Evolutionary conservation across 2,329 filamentous ascomycete genomes (phyloP).

Genomic region (Microcera coccophila): DNA sequence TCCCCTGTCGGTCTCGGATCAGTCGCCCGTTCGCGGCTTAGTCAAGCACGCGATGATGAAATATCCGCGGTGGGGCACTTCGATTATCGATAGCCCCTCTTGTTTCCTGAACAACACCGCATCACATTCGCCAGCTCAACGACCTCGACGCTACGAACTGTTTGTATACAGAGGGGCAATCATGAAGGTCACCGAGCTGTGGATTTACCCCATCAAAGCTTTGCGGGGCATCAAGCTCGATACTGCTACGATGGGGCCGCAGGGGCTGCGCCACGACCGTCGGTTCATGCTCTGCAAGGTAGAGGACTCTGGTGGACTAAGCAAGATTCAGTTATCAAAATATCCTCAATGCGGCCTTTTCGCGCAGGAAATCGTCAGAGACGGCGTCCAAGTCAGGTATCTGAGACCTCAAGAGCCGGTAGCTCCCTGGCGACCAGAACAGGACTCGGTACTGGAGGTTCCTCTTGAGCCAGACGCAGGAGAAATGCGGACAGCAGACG

Average conservation of each 20-base stretch:
- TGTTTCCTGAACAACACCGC: constrained; percentile 4
- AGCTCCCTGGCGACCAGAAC: constrained; percentile 35
- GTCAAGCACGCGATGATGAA: too few species aligned
- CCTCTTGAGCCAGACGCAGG: constrained; percentile 52
- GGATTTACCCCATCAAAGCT: constrained; percentile 71
- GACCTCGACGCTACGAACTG: too few species aligned
- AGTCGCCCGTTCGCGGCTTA: too few species aligned
- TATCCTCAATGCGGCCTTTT: constrained; percentile 63
- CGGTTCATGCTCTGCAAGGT: constrained; percentile 65
- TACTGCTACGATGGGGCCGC: constrained; percentile 51
- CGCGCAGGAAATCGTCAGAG: constrained; percentile 48
- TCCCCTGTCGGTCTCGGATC: too few species aligned
- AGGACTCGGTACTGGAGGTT: constrained; percentile 45
- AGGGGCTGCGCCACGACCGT: constrained; percentile 64
- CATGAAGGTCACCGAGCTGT: constrained; percentile 46
- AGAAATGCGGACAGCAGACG: constrained; percentile 43
- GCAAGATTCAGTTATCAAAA: constrained; percentile 57
- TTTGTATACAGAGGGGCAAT: too few species aligned
- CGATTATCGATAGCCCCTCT: constrained; percentile 18
- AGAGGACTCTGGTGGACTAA: constrained; percentile 37
- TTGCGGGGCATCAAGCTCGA: constrained; percentile 58
- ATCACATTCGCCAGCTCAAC: constrained; percentile 5
- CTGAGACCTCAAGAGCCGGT: constrained; percentile 36
- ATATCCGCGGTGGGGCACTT: not conserved
- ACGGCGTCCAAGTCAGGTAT: constrained; percentile 43